A percentile compares a stretch with the other conserved stretches of the same genome.
These are phyloP conservation scores for Scedosporium minutisporum DNA, from an alignment of 2,329 filamentous ascomycete genomes.

Conservation along the genomic window DNA sequence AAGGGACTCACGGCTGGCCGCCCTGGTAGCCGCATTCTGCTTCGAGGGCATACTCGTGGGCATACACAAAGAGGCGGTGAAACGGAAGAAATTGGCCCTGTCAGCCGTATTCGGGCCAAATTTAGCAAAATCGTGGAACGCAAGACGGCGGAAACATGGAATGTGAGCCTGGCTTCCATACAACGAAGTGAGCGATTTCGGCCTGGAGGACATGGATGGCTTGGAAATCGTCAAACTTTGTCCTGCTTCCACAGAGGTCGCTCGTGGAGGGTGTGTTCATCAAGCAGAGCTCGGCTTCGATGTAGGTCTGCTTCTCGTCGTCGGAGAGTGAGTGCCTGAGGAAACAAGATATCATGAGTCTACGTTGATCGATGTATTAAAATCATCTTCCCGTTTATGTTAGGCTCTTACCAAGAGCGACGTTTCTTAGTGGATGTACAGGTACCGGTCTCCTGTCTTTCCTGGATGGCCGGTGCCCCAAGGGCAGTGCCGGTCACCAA, in stretches of 20 bases:
- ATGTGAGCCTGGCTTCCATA: neutral
- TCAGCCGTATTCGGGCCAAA: neutral
- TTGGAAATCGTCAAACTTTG: slow-evolving; percentile 1
- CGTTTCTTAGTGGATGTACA: neutral
- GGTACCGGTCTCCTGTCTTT: neutral
- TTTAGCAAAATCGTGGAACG: too few species aligned
- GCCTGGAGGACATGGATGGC: neutral
- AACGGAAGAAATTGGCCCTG: slow-evolving; percentile 20
- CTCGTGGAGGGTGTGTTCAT: neutral
- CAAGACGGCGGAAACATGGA: neutral
- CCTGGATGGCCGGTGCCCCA: neutral
- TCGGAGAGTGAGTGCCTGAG: slow-evolving; percentile 1
- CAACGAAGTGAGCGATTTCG: neutral
- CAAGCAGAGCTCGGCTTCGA: slow-evolving; percentile 2
- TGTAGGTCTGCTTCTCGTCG: neutral
- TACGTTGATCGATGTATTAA: too few species aligned
- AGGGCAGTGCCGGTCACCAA: neutral
- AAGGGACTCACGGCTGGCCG: slow-evolving; percentile 13
- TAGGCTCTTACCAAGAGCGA: neutral
- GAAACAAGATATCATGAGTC: too few species aligned
- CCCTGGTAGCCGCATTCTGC: slow-evolving; percentile 19
- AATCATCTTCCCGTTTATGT: too few species aligned
- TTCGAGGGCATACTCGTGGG: slow-evolving; percentile 18
- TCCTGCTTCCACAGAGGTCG: neutral
- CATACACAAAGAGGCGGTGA: slow-evolving; percentile 18